These are phyloP conservation scores for Cairneyella variabilis DNA, from an alignment of 495 filamentous ascomycete species.

Conservation along the genomic window DNA sequence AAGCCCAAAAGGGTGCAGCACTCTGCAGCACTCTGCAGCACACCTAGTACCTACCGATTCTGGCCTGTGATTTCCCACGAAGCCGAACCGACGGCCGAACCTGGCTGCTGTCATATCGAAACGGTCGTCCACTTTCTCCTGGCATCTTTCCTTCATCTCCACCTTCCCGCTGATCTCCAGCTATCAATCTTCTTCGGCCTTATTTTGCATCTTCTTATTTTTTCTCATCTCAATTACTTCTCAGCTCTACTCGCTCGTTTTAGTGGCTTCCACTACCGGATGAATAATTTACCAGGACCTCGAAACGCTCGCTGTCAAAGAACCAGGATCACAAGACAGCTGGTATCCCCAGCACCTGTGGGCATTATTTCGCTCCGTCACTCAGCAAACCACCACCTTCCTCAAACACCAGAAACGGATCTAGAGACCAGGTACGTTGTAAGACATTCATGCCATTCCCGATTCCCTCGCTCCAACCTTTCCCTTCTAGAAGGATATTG, in stretches of 20 bases:
- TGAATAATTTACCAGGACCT: neutral
- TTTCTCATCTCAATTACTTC: neutral
- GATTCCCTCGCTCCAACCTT: neutral
- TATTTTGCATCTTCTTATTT: neutral
- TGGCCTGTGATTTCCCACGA: no score
- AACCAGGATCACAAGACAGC: constrained; percentile 18
- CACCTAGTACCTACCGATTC: neutral
- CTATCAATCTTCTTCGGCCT: neutral
- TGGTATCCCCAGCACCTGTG: neutral
- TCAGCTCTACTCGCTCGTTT: constrained; percentile 1
- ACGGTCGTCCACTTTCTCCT: neutral
- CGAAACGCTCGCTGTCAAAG: constrained; percentile 21
- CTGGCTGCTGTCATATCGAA: no score
- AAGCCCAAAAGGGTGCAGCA: neutral
- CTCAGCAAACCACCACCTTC: constrained; percentile 2
- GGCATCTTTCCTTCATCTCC: neutral
- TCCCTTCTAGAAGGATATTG: constrained; percentile 18
- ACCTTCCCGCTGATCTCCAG: neutral
- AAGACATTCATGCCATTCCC: constrained; percentile 16
- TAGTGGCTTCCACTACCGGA: neutral
- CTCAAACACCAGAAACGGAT: constrained; percentile 3
- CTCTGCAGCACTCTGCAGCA: neutral
- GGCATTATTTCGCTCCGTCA: neutral
- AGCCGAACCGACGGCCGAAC: neutral
- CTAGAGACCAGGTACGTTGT: constrained; percentile 14